Percentiles rank a stretch among this genome's conserved stretches.
Conservation (phyloP, 139 green algal species). For the Asterochloris sp. region DNA sequence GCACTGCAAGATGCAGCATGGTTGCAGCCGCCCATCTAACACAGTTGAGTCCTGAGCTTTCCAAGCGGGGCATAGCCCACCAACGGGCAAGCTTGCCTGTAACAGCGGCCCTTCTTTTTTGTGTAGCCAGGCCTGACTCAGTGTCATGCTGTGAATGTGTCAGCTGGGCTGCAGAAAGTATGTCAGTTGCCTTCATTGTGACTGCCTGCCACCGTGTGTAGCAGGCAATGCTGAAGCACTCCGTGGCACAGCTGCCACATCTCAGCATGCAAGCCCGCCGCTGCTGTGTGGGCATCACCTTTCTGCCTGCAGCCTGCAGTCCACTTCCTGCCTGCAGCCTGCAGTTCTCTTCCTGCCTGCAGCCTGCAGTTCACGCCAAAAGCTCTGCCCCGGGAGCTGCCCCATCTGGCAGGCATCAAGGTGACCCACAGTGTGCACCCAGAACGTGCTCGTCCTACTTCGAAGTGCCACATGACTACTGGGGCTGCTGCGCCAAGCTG, state of each 20-base stretch:
- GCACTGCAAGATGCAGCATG: too few species aligned
- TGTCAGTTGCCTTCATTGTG: neutral
- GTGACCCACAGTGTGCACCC: neutral
- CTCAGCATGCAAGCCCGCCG: neutral
- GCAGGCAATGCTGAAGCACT: neutral
- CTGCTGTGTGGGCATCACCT: too few species aligned
- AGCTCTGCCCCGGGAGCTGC: slow-evolving; percentile 7
- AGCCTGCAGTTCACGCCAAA: slow-evolving; percentile 3
- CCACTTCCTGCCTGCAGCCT: neutral
- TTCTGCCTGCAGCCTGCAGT: neutral
- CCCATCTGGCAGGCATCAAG: slow-evolving; percentile 6
- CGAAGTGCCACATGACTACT: too few species aligned
- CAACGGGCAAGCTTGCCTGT: too few species aligned
- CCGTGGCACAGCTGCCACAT: neutral
- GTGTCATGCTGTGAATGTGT: too few species aligned
- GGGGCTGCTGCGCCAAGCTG: too few species aligned
- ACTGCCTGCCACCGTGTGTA: neutral
- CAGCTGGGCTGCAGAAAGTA: neutral
- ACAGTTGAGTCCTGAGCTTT: too few species aligned
- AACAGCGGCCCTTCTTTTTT: too few species aligned
- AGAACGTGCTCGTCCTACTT: neutral
- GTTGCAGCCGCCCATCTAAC: too few species aligned
- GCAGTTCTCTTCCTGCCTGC: neutral
- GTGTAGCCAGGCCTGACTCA: too few species aligned
- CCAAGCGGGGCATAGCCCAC: too few species aligned